These are phyloP conservation scores for Diplogelasinospora grovesii DNA, from an alignment of 495 filamentous ascomycete genomes.

Conservation along the genomic window DNA sequence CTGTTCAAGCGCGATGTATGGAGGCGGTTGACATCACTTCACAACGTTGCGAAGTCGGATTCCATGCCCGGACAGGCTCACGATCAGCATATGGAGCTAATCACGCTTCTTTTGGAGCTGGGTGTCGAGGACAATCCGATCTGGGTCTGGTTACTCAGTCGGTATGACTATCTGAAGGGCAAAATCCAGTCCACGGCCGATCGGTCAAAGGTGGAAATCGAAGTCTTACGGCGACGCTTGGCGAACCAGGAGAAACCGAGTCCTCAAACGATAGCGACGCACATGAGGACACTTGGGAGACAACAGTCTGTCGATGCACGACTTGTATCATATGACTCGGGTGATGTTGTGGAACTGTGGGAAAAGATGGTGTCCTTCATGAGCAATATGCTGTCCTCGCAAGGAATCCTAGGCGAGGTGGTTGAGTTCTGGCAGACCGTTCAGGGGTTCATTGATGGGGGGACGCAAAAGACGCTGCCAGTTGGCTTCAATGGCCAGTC, in stretches of 20 bases:
- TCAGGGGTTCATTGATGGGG: slow-evolving; percentile 83
- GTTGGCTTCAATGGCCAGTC: slow-evolving; percentile 79
- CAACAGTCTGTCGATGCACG: slow-evolving; percentile 51
- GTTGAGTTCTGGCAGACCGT: slow-evolving; percentile 91
- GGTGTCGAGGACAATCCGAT: slow-evolving; percentile 95
- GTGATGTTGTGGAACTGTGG: slow-evolving; percentile 82
- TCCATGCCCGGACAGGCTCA: slow-evolving; percentile 40
- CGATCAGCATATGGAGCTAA: slow-evolving; percentile 85
- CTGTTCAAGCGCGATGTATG: slow-evolving; percentile 84
- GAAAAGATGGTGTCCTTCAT: slow-evolving; percentile 70
- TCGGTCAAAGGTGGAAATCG: slow-evolving; percentile 80
- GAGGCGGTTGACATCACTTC: slow-evolving; percentile 61
- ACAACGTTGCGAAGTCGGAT: slow-evolving; percentile 39
- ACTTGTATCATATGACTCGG: slow-evolving; percentile 56
- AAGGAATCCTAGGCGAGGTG: slow-evolving; percentile 80
- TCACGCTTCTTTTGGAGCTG: slow-evolving; percentile 77
- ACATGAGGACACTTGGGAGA: slow-evolving; percentile 63
- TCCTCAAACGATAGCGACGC: slow-evolving; percentile 58
- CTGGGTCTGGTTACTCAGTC: slow-evolving; percentile 86
- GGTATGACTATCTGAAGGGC: slow-evolving; percentile 79
- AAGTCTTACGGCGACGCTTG: slow-evolving; percentile 76
- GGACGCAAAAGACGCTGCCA: slow-evolving; percentile 72
- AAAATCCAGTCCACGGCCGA: slow-evolving; percentile 75
- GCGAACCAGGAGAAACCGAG: slow-evolving; percentile 63
- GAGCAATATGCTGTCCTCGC: slow-evolving; percentile 61